phyloP scores from a whole-genome alignment of 192 early-diverging fungal genomes.

The Rhizophagus clarus region DNA sequence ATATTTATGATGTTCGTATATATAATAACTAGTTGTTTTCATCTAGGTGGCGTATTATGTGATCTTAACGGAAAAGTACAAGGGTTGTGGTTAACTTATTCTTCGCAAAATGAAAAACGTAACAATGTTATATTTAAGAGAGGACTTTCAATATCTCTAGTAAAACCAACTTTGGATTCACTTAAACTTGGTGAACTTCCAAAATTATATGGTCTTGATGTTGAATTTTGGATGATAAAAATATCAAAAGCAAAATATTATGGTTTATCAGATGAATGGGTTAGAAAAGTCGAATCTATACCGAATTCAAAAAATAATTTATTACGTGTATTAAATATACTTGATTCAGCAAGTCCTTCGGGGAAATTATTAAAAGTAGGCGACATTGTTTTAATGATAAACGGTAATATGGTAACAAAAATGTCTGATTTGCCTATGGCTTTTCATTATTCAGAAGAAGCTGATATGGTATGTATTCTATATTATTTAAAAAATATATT shows the following conservation, averaged over 20 bases:
- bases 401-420: slow-evolving; percentile 61
- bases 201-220: slow-evolving; percentile 55
- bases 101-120: slow-evolving; percentile 65
- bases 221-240: slow-evolving; percentile 62
- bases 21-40: neutral
- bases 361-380: slow-evolving; percentile 60
- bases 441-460: slow-evolving; percentile 45
- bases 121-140: slow-evolving; percentile 67
- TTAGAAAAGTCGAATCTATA: slow-evolving; percentile 59
- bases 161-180: slow-evolving; percentile 52
- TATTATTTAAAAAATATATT: neutral
- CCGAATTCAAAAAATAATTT: slow-evolving; percentile 51
- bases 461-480: slow-evolving; percentile 51
- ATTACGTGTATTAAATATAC: slow-evolving; percentile 58
- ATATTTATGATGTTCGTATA: neutral
- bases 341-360: slow-evolving; percentile 59
- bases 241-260: slow-evolving; percentile 60
- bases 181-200: slow-evolving; percentile 54
- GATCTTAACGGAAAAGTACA: slow-evolving; percentile 58
- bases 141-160: slow-evolving; percentile 51
- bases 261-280: slow-evolving; percentile 61
- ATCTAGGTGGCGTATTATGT: slow-evolving; percentile 60
- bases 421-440: slow-evolving; percentile 61
- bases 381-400: slow-evolving; percentile 70
- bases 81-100: slow-evolving; percentile 70